Evolutionary conservation across 140 eudicot species (phyloP).

Genomic region (Senecio squalidus): DNA sequence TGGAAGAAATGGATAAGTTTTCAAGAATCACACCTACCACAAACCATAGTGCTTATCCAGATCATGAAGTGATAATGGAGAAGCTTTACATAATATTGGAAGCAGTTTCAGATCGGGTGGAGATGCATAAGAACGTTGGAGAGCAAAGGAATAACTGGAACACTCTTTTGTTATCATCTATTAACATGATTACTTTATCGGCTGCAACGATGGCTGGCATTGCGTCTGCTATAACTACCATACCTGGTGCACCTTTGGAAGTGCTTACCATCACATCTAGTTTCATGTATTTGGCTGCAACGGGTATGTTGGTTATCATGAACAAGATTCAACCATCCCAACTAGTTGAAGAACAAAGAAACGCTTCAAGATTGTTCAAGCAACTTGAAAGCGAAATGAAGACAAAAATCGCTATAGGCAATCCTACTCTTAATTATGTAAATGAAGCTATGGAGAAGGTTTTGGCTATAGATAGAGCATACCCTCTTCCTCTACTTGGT

Average conservation of each 20-base stretch:
- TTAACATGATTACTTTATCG: constrained; percentile 55
- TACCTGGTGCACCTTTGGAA: constrained; percentile 14
- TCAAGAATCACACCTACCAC: constrained; percentile 5
- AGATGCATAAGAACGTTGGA: constrained; percentile 69
- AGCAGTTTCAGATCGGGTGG: constrained; percentile 62
- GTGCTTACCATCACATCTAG: constrained; percentile 45
- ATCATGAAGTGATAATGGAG: constrained; percentile 14
- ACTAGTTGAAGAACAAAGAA: constrained; percentile 68
- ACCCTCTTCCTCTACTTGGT: constrained; percentile 75
- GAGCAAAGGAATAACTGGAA: constrained; percentile 73
- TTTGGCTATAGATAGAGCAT: constrained; percentile 61
- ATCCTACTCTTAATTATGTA: constrained; percentile 33
- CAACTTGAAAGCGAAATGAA: constrained; percentile 42
- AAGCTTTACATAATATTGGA: constrained; percentile 60
- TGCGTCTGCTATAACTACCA: constrained; percentile 5
- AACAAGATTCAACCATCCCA: constrained; percentile 84
- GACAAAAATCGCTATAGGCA: constrained; percentile 30
- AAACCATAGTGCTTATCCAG: constrained; percentile 7
- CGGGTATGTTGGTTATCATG: constrained; percentile 49
- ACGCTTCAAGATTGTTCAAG: constrained; percentile 50
- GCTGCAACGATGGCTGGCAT: constrained; percentile 62
- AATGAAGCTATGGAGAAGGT: constrained; percentile 51
- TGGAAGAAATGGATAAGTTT: constrained; percentile 4
- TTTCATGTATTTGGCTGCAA: constrained; percentile 39
- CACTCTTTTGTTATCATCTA: constrained; percentile 44